phyloP scores from a whole-genome alignment of 768 basidiomycete species.

The Amanita muscaria region DNA sequence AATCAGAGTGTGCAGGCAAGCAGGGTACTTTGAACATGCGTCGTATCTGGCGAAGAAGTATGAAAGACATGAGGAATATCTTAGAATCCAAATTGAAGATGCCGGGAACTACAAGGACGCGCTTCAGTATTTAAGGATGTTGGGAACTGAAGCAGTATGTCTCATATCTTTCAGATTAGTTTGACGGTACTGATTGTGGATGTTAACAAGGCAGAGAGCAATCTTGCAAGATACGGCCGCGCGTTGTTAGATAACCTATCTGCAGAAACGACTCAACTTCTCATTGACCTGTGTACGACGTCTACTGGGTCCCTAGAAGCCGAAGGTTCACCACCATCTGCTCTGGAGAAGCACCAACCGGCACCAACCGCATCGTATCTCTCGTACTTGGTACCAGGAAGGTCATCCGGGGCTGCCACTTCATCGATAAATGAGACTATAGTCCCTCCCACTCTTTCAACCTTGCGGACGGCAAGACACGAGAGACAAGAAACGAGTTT shows the following conservation, averaged over 20 bases:
- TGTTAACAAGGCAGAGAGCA: slow-evolving; percentile 62
- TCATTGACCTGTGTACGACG: slow-evolving; percentile 91
- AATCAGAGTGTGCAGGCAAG: slow-evolving; percentile 93
- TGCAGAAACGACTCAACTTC: slow-evolving; percentile 79
- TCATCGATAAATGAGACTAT: too few species aligned
- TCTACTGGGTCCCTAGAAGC: slow-evolving; percentile 41
- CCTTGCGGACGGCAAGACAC: too few species aligned
- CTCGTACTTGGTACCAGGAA: too few species aligned
- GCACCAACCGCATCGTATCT: too few species aligned
- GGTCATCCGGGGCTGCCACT: too few species aligned
- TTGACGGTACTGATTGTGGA: background rate
- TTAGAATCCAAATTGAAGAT: slow-evolving; percentile 93
- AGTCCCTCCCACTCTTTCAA: too few species aligned
- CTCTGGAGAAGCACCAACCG: too few species aligned
- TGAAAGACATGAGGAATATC: slow-evolving; percentile 84
- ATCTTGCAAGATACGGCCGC: slow-evolving; percentile 81
- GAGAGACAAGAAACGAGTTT: too few species aligned
- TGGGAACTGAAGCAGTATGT: slow-evolving; percentile 75
- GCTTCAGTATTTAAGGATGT: slow-evolving; percentile 64
- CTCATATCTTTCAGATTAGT: too few species aligned
- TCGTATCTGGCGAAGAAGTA: slow-evolving; percentile 90
- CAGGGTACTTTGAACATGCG: slow-evolving; percentile 93
- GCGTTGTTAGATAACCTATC: slow-evolving; percentile 78
- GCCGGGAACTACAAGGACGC: slow-evolving; percentile 76
- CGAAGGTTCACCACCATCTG: too few species aligned